phyloP scores from a whole-genome alignment of 441 rosid genomes.

The Gossypium schwendimanii region DNA sequence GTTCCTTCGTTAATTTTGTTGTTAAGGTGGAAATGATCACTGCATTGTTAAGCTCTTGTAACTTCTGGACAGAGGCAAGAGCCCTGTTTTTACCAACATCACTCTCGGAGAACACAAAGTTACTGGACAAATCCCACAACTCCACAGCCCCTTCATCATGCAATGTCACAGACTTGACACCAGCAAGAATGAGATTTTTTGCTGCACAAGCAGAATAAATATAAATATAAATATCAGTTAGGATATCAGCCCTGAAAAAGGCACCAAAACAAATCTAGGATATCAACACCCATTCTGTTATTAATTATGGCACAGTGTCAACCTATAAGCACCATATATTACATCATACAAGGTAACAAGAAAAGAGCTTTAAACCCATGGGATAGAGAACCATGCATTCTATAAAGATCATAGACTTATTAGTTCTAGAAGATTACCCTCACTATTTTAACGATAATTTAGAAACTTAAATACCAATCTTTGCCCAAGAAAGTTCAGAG shows the following conservation, averaged over 20 bases:
- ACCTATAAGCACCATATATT: not conserved
- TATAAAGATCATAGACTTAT: not conserved
- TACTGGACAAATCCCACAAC: slow-evolving; percentile 84
- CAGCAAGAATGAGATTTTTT: slow-evolving; percentile 87
- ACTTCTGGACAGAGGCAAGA: slow-evolving; percentile 75
- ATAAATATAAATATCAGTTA: not conserved
- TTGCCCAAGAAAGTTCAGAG: not conserved
- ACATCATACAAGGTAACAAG: not conserved
- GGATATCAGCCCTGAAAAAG: not conserved
- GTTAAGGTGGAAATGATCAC: slow-evolving; percentile 70
- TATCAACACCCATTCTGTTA: not conserved
- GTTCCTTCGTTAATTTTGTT: slow-evolving; percentile 57
- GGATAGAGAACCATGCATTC: not conserved
- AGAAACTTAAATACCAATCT: not conserved
- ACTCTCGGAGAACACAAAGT: slow-evolving; percentile 67
- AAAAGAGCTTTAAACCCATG: not conserved
- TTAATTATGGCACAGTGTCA: not conserved
- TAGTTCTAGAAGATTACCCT: not conserved
- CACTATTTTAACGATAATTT: not conserved
- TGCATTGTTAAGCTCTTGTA: slow-evolving; percentile 90
- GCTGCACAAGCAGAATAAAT: slow-evolving; percentile 38
- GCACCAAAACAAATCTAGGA: not conserved
- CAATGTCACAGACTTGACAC: slow-evolving; percentile 90
- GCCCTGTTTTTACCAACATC: slow-evolving; percentile 91
- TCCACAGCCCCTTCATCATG: slow-evolving; percentile 78